Evolutionary conservation across 371 early-diverging fungal genomes (phyloP).

Genomic region (Apophysomyces elegans): DNA sequence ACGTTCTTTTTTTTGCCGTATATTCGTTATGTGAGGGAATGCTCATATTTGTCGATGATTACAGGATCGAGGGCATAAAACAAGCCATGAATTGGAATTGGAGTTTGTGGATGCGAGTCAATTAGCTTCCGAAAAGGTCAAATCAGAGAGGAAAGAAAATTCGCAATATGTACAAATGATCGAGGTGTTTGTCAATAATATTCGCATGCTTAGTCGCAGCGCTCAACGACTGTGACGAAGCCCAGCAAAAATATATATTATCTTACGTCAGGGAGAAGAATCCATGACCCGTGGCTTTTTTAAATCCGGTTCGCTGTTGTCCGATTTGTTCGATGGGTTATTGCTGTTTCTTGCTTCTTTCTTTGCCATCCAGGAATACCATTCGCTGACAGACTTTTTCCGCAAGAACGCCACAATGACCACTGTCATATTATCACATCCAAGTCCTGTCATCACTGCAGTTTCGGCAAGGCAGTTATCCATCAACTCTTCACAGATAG

Average conservation of each 20-base stretch:
- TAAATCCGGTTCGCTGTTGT: background rate
- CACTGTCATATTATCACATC: slow-evolving; percentile 99
- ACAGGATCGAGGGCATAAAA: background rate
- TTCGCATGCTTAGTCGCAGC: slow-evolving; percentile 44
- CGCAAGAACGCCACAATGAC: slow-evolving; percentile 87
- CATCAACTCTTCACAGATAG: slow-evolving; percentile 88
- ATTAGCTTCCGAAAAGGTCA: slow-evolving; percentile 43
- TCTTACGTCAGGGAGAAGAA: background rate
- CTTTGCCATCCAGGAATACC: slow-evolving; percentile 53
- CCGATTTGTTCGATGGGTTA: background rate
- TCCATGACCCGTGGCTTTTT: background rate
- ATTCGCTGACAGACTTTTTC: slow-evolving; percentile 71
- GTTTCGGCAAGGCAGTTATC: slow-evolving; percentile 87
- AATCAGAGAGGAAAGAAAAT: slow-evolving; percentile 37
- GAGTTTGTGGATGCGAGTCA: slow-evolving; percentile 55
- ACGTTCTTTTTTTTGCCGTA: background rate
- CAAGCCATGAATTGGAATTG: slow-evolving; percentile 61
- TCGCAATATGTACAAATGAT: slow-evolving; percentile 57
- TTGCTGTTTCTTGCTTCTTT: slow-evolving; percentile 12
- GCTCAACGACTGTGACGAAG: slow-evolving; percentile 19
- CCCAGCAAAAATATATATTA: slow-evolving; percentile 14
- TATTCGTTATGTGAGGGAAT: background rate
- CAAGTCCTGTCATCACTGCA: slow-evolving; percentile 84
- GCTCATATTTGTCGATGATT: background rate
- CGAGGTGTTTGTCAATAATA: slow-evolving; percentile 63